These are phyloP conservation scores for Pseudonitzschia pungens DNA, from an alignment of 108 stramenopile species.

Conservation along the genomic window DNA sequence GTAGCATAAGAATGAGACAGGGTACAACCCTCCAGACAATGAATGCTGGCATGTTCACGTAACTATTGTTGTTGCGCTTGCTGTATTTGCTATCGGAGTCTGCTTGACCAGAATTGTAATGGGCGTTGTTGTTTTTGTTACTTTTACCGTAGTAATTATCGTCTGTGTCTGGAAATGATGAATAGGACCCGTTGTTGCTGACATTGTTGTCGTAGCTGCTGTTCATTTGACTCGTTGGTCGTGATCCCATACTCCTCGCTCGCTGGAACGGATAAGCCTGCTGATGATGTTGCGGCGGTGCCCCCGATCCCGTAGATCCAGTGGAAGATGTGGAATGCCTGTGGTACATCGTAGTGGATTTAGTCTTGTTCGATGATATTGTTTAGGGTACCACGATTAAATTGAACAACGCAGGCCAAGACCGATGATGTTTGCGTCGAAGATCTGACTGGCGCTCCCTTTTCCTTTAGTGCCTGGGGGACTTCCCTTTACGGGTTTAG, in stretches of 20 bases:
- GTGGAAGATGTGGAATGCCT: conserved; percentile 4
- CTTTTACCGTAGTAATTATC: neutral
- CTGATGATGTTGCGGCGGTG: conserved; percentile 1
- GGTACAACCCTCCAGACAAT: conserved; percentile 14
- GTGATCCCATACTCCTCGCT: neutral
- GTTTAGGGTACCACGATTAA: too few species aligned
- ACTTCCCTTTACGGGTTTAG: too few species aligned
- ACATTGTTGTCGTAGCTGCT: neutral
- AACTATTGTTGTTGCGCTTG: neutral
- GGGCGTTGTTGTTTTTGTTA: neutral
- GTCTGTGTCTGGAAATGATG: neutral
- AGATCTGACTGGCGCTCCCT: too few species aligned
- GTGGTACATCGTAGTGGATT: neutral
- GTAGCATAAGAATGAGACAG: neutral
- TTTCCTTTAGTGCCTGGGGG: too few species aligned
- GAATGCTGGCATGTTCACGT: neutral
- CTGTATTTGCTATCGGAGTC: conserved; percentile 2
- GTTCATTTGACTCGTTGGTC: neutral
- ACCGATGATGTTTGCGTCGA: too few species aligned
- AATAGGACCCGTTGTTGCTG: neutral
- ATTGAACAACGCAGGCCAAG: too few species aligned
- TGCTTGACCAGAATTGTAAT: neutral
- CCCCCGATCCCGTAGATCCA: neutral
- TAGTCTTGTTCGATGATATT: too few species aligned
- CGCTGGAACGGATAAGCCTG: conserved; percentile 11